Evolutionary conservation across 2,329 filamentous ascomycete species (phyloP), one percentile per base, ranked within the genome.

Genomic region (Talaromyces sp.): DNA sequence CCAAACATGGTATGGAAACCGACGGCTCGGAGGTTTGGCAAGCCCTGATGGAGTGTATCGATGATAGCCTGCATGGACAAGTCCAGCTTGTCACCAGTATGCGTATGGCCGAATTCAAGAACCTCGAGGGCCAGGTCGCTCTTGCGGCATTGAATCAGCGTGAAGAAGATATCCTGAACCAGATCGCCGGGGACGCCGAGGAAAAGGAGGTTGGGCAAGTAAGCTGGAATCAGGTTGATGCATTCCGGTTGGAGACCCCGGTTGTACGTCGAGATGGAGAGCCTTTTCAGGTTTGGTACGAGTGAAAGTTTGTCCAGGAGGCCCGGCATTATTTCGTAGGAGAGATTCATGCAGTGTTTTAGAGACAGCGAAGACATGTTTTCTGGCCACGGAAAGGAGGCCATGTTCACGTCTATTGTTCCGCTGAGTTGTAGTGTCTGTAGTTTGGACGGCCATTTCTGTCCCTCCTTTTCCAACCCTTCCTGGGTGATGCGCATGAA

Each of bases 131-230:
- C 62, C 19, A 71, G 55, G 11, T 67, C 42, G 27, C 7, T 62
- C n/a, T 58, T 27, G 5, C 47, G 54, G 30, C 49, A 56, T 10
- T 55, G 44, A 13, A 71, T 62, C 52, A 68, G 64, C 17, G 71
- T 65, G 62, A 74, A 69, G 59, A 73, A 70, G 3, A 62, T 65
- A 15, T 69, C 64, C 8, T 66, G 63, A 15, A 72, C 65, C n/a
- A 71, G 56, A 39, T 70, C 68, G n/a, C 72, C 72, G 10, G 71
- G 72, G 13, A 74, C 53, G 47, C 70, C 71, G 54, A 74, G 71
- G 58, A 67, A 71, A 27, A 60, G 64, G 7, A 74, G 60, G 9
- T 62, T 63, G 2, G 70, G 69, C 3, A 74, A 62, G 28, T 69
- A 70, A 9, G 62, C 59, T 1, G 68, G 68, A 27, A 73, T 67